A percentile compares a stretch with the other conserved stretches of the same genome.
phyloP scores from a whole-genome alignment of 768 basidiomycete species.

The Pisolithus albus region DNA sequence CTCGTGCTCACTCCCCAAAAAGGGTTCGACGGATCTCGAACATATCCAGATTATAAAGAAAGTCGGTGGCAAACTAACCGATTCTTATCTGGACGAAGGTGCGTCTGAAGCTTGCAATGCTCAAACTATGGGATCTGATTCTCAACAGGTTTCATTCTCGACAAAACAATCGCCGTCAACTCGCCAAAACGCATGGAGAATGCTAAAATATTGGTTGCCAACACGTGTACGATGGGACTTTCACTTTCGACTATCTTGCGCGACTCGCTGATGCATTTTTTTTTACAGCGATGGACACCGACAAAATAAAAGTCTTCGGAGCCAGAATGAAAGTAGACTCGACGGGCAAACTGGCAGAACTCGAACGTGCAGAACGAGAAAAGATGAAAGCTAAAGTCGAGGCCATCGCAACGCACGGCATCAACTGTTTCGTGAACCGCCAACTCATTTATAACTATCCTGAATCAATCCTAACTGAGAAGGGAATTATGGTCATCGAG shows the following conservation, averaged over 20 bases:
- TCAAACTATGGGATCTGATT: neutral
- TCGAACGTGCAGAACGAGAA: slow-evolving; percentile 95
- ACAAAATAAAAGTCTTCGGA: slow-evolving; percentile 99
- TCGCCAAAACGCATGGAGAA: slow-evolving; percentile 85
- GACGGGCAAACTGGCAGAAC: slow-evolving; percentile 94
- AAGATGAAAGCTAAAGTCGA: slow-evolving; percentile 99
- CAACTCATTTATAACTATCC: slow-evolving; percentile 99
- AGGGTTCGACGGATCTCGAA: slow-evolving; percentile 95
- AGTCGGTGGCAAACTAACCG: slow-evolving; percentile 96
- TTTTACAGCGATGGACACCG: slow-evolving; percentile 91
- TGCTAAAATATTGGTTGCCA: slow-evolving; percentile 46
- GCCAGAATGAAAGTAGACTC: slow-evolving; percentile 93
- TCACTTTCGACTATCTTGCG: neutral
- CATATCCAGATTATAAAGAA: slow-evolving; percentile 99
- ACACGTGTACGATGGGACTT: slow-evolving; percentile 68
- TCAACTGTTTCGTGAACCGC: slow-evolving; percentile 96
- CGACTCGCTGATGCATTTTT: neutral
- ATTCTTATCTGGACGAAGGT: slow-evolving; percentile 98
- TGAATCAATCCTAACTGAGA: slow-evolving; percentile 89
- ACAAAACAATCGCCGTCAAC: slow-evolving; percentile 91
- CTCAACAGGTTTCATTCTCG: slow-evolving; percentile 83
- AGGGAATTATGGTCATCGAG: slow-evolving; percentile 93
- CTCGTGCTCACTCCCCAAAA: slow-evolving; percentile 1
- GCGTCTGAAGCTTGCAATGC: slow-evolving; percentile 6
- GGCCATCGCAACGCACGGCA: slow-evolving; percentile 87